Evolutionary conservation across 371 early-diverging fungal species (phyloP), one percentile per base, ranked within the genome.

Genomic region (Haplosporangium sp.): DNA sequence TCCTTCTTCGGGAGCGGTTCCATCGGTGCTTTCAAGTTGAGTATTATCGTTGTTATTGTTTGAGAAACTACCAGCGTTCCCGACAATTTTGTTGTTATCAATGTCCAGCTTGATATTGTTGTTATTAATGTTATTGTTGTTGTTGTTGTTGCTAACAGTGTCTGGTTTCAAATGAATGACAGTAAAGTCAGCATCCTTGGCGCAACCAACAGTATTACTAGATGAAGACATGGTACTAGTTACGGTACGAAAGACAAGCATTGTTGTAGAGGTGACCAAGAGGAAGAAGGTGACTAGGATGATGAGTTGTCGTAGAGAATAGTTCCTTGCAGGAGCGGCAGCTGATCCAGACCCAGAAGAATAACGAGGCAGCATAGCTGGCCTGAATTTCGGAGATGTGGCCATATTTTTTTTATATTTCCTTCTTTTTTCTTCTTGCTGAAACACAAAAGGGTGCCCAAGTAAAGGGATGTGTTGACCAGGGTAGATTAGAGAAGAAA

Each of bases 311-410:
- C 76, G 67, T 35, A 34, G 50, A 40, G 72, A 58, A 63, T 72
- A 59, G 15, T 67, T 42, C 57, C 70, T 65, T 55, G 69, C 37
- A 11, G 72, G 19, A 27, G 76, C 58, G 34, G 61, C 19, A 20
- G 76, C 35, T 48, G 50, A 11, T 2, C 53, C 60, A 0, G 72
- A n/a, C 9, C 59, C 63, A 1, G 72, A 50, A 5, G 65, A 56
- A 40, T 55, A 75, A 20, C 76, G 71, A 20, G 75, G 67, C 57
- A 71, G 59, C 53, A 42, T 44, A 50, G 61, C 74, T 13, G 72
- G 60, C 69, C 72, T 66, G 75, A 65, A 60, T 61, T 81, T 81
- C 55, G 82, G 82, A 55, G 82, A 81, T 27, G 71, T 64, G 13
- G 72, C 69, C 75, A 71, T 78, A 27, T 27, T 27, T 27, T 27